phyloP scores from a whole-genome alignment of 164 flowering plant genomes.

The Magnolia changhungtana region DNA sequence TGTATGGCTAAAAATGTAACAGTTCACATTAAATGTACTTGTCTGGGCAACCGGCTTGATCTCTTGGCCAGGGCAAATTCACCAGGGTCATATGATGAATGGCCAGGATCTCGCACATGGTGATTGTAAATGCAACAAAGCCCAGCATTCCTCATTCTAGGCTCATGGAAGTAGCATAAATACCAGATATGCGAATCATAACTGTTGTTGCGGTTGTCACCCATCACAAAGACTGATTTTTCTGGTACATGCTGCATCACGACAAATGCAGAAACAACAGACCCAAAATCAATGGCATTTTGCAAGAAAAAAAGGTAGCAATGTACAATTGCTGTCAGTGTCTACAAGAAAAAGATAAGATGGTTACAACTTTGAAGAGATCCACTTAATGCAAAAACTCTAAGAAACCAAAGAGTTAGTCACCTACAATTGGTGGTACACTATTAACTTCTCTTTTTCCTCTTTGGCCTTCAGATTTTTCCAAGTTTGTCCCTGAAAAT shows the following conservation, averaged over 20 bases:
- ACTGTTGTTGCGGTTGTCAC: slow-evolving; percentile 98
- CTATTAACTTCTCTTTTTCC: too few species aligned
- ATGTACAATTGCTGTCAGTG: too few species aligned
- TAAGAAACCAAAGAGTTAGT: too few species aligned
- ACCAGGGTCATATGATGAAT: background rate
- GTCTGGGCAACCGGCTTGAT: background rate
- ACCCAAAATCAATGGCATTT: background rate
- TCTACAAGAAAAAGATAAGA: too few species aligned
- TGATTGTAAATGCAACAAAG: background rate
- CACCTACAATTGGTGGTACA: too few species aligned
- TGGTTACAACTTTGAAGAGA: too few species aligned
- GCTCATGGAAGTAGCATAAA: background rate
- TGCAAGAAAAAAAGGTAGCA: background rate
- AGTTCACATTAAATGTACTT: too few species aligned
- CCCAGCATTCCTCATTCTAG: background rate
- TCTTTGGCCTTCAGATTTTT: too few species aligned
- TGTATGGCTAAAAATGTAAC: background rate
- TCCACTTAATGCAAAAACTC: too few species aligned
- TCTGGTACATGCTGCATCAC: slow-evolving; percentile 69
- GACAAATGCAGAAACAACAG: background rate
- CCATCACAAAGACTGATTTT: slow-evolving; percentile 94
- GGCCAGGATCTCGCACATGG: background rate
- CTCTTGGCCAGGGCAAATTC: background rate
- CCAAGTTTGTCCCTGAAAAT: too few species aligned
- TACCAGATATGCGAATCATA: slow-evolving; percentile 99